Percentiles rank a stretch among this genome's conserved stretches.
These are phyloP conservation scores for Dipodascopsis tothii DNA, from an alignment of 805 yeast species.

Conservation along the genomic window DNA sequence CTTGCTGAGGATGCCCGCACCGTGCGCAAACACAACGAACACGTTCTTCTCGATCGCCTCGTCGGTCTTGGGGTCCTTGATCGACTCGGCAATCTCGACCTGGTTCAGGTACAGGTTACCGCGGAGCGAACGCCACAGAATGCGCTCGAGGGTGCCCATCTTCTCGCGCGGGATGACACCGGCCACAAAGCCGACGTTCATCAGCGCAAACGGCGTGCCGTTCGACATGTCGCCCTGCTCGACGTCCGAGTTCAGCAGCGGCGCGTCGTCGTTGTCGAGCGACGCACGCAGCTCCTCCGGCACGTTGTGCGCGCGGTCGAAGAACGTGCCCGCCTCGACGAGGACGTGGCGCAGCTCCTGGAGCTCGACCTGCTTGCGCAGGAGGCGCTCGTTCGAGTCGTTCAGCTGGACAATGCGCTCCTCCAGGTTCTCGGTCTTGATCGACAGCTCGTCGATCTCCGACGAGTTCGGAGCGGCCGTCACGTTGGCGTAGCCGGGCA, in stretches of 20 bases:
- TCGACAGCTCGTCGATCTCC: constrained; percentile 64
- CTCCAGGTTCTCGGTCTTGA: constrained; percentile 61
- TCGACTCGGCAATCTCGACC: constrained; percentile 60
- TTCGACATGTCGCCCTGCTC: constrained; percentile 23
- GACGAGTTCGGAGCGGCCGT: constrained; percentile 41
- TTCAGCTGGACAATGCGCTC: constrained; percentile 64
- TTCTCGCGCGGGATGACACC: constrained; percentile 77
- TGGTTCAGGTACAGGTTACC: constrained; percentile 81
- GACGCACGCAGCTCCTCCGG: constrained; percentile 31
- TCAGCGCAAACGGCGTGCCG: constrained; percentile 18
- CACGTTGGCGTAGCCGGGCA: constrained; percentile 38
- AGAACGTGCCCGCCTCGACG: constrained; percentile 42
- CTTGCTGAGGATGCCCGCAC: constrained; percentile 61
- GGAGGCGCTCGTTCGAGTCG: constrained; percentile 58
- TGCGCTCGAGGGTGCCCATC: constrained; percentile 64
- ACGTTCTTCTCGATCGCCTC: constrained; percentile 63
- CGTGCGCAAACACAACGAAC: constrained; percentile 88
- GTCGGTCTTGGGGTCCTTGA: constrained; percentile 55
- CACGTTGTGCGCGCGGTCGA: constrained; percentile 31
- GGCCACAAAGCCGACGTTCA: constrained; percentile 49
- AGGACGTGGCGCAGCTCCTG: constrained; percentile 64
- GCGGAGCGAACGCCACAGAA: constrained; percentile 85
- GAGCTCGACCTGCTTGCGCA: constrained; percentile 54
- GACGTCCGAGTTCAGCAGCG: constrained; percentile 35
- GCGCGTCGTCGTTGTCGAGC: constrained; percentile 33